Conservation (phyloP, 2,329 filamentous ascomycete genomes). For the Macrophomina tecta region DNA sequence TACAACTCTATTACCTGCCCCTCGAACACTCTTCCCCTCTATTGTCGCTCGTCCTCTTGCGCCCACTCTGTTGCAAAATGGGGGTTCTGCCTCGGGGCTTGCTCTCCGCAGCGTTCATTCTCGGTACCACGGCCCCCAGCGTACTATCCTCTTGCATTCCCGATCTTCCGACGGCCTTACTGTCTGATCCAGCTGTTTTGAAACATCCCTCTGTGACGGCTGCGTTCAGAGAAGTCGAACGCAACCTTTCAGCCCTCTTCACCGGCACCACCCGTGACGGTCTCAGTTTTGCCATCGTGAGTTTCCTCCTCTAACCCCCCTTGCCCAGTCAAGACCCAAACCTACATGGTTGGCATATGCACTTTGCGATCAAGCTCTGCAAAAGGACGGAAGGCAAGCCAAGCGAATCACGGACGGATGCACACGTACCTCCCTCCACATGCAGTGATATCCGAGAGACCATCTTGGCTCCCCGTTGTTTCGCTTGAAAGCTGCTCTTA, state of each 20-base stretch:
- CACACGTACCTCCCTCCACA: too few relatives aligned
- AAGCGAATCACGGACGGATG: too few relatives aligned
- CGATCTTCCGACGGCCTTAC: conserved; percentile 35
- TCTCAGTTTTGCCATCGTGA: conserved; percentile 39
- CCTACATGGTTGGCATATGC: neutral
- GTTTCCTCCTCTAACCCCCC: conserved; percentile 25
- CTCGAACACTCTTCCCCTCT: neutral
- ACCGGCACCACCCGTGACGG: conserved; percentile 38
- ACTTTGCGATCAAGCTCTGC: neutral
- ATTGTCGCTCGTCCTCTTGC: neutral
- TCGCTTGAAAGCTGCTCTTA: too few relatives aligned
- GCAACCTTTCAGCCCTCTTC: conserved; percentile 33
- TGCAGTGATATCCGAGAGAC: too few relatives aligned
- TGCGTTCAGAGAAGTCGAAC: conserved; percentile 36
- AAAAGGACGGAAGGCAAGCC: too few relatives aligned
- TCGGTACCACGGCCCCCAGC: neutral
- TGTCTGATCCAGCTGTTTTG: conserved; percentile 33
- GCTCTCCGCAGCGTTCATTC: neutral
- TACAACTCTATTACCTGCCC: neutral
- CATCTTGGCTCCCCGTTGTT: too few relatives aligned
- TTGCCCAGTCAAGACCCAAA: too few relatives aligned
- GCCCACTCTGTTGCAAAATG: neutral
- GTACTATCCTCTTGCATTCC: conserved; percentile 35
- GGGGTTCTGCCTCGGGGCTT: neutral
- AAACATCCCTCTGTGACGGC: conserved; percentile 35